Evolutionary conservation across 176 grass and related monocot genomes (phyloP).

Genomic region (Phoenix dactylifera): DNA sequence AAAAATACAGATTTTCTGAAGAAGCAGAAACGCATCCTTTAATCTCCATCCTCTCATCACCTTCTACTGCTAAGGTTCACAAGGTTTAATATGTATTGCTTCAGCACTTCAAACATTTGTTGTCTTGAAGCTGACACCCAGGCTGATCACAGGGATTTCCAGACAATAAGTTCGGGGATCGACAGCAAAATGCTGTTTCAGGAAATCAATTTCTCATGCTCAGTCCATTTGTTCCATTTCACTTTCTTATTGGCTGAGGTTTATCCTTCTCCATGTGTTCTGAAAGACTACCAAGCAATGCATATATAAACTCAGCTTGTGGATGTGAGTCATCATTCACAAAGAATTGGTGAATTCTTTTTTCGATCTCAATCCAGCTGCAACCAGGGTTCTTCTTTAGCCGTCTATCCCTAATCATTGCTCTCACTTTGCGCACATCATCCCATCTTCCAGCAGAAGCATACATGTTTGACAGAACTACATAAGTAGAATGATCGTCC

Average conservation of each 20-base stretch:
- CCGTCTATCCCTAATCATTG: slow-evolving; percentile 10
- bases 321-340: slow-evolving; percentile 21
- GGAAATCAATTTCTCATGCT: too few relatives aligned
- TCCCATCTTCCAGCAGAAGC: slow-evolving; percentile 21
- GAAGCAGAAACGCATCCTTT: too few relatives aligned
- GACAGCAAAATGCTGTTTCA: too few relatives aligned
- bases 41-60: too few relatives aligned
- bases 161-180: too few relatives aligned
- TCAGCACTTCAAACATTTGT: too few relatives aligned
- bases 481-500: slow-evolving; percentile 18
- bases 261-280: slow-evolving; percentile 12
- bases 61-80: too few relatives aligned
- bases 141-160: too few relatives aligned
- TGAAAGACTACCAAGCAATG: slow-evolving; percentile 9
- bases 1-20: too few relatives aligned
- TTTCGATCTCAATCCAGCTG: slow-evolving; percentile 25
- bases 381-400: slow-evolving; percentile 28
- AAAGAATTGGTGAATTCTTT: slow-evolving; percentile 23
- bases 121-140: too few relatives aligned
- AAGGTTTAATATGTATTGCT: too few relatives aligned
- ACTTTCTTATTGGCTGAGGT: not conserved
- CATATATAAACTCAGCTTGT: slow-evolving; percentile 5
- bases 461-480: slow-evolving; percentile 16
- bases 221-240: too few relatives aligned
- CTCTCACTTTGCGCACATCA: slow-evolving; percentile 4